phyloP scores from a whole-genome alignment of 108 stramenopile species.

The Pseudonitzschia delicatissima region DNA sequence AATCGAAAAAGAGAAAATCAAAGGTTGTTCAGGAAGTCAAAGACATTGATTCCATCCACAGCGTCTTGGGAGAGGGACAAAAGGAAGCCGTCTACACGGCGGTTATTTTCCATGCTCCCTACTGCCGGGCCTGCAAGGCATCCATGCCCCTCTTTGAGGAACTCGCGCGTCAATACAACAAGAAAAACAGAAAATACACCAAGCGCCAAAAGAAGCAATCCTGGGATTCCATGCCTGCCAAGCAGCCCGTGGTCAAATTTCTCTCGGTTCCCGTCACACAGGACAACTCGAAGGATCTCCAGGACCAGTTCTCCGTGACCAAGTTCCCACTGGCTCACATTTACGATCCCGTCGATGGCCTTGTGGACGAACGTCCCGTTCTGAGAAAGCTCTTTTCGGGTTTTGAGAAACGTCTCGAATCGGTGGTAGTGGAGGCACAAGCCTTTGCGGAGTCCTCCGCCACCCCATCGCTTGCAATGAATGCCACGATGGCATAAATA shows the following conservation, averaged over 20 bases:
- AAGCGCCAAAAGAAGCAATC: neutral
- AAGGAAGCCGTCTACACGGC: neutral
- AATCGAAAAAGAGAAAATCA: neutral
- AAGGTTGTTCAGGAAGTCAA: conserved; percentile 2
- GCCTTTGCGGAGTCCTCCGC: no score
- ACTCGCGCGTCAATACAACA: neutral
- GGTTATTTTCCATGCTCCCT: conserved; percentile 10
- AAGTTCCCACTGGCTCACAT: conserved; percentile 17
- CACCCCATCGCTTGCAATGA: no score
- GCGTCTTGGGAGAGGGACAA: neutral
- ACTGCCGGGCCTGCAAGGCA: conserved; percentile 10
- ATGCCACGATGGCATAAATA: no score
- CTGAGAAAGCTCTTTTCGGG: neutral
- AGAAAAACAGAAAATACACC: neutral
- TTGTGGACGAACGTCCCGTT: conserved; percentile 16
- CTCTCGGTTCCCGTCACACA: conserved; percentile 12
- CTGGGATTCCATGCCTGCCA: neutral
- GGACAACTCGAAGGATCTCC: neutral
- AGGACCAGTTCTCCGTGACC: conserved; percentile 6
- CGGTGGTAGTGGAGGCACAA: conserved; percentile 6
- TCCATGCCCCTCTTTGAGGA: conserved; percentile 13
- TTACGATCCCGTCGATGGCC: conserved; percentile 7
- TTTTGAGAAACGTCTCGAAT: conserved; percentile 12
- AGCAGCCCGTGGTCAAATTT: neutral
- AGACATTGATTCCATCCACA: conserved; percentile 2